Evolutionary conservation across 2,329 filamentous ascomycete species (phyloP).

Genomic region (Pyrenophora teres): DNA sequence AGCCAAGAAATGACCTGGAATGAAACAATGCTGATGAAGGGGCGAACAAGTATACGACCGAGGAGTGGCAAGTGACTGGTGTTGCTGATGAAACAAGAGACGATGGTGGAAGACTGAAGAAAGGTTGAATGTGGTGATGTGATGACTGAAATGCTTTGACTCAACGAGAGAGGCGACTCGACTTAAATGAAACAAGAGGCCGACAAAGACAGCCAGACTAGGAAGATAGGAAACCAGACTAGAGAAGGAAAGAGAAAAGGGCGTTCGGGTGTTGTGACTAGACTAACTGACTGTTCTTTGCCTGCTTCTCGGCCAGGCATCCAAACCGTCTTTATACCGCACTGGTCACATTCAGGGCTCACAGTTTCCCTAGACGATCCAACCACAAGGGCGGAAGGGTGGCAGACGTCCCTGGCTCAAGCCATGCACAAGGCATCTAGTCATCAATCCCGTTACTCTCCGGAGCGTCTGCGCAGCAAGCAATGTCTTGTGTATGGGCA

Average conservation of each 20-base stretch:
- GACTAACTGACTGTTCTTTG: constrained; percentile 9
- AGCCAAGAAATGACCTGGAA: constrained; percentile 1
- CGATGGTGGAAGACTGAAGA: constrained; percentile 19
- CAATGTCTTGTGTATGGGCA: constrained; percentile 7
- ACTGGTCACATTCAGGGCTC: constrained; percentile 8
- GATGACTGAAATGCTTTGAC: constrained; percentile 20
- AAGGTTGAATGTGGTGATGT: constrained; percentile 7
- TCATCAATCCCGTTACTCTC: constrained; percentile 32
- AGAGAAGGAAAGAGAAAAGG: constrained; percentile 14
- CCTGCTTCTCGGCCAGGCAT: constrained; percentile 17
- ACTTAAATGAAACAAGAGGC: constrained; percentile 24
- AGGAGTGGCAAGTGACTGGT: background rate
- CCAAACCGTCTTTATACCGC: constrained; percentile 42
- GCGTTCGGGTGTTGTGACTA: constrained; percentile 15
- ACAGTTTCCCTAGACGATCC: constrained; percentile 8
- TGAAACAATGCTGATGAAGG: constrained; percentile 4
- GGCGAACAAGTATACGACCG: constrained; percentile 1
- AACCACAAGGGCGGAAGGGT: constrained; percentile 22
- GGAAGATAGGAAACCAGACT: constrained; percentile 16
- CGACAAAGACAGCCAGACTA: constrained; percentile 2
- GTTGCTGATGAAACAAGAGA: constrained; percentile 9
- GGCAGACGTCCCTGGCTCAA: constrained; percentile 20
- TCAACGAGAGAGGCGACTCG: constrained; percentile 12
- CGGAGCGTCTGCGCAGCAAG: constrained; percentile 11
- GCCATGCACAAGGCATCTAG: constrained; percentile 31